phyloP scores from a whole-genome alignment of 2,329 filamentous ascomycete species.

The Penicillium capsulatum region DNA sequence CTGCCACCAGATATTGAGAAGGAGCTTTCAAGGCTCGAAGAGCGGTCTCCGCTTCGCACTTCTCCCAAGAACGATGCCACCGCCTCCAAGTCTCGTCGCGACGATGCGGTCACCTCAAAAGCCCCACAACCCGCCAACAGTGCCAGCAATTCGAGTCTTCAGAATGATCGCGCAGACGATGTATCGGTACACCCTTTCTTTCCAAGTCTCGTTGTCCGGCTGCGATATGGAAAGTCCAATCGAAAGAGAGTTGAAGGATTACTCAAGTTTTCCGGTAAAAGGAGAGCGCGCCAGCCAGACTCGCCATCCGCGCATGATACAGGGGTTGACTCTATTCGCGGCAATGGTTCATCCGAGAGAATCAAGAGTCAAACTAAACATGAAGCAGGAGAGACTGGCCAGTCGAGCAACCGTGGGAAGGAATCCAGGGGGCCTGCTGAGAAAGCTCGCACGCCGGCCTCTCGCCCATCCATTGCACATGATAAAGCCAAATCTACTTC shows the following conservation, averaged over 20 bases:
- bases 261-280: slow-evolving; percentile 43
- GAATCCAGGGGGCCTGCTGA: slow-evolving; percentile 29
- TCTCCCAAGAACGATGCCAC: slow-evolving; percentile 22
- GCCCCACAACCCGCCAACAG: slow-evolving; percentile 4
- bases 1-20: slow-evolving; percentile 54
- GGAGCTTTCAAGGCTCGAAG: slow-evolving; percentile 46
- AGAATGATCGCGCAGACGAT: slow-evolving; percentile 4
- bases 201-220: slow-evolving; percentile 44
- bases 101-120: slow-evolving; percentile 6
- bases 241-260: slow-evolving; percentile 46
- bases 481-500: slow-evolving; percentile 28
- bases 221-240: slow-evolving; percentile 51
- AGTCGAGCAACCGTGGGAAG: slow-evolving; percentile 35
- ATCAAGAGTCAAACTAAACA: slow-evolving; percentile 15
- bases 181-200: slow-evolving; percentile 8
- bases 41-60: slow-evolving; percentile 26
- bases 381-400: slow-evolving; percentile 27
- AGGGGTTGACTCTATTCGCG: slow-evolving; percentile 8
- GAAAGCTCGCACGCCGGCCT: slow-evolving; percentile 36
- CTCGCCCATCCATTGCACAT: slow-evolving; percentile 28
- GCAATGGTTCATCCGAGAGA: slow-evolving; percentile 12
- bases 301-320: slow-evolving; percentile 23
- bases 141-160: slow-evolving; percentile 7
- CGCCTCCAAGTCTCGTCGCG: slow-evolving; percentile 14
- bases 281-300: slow-evolving; percentile 26